phyloP scores from a whole-genome alignment of 441 rosid species.

The Erodium trifolium region DNA sequence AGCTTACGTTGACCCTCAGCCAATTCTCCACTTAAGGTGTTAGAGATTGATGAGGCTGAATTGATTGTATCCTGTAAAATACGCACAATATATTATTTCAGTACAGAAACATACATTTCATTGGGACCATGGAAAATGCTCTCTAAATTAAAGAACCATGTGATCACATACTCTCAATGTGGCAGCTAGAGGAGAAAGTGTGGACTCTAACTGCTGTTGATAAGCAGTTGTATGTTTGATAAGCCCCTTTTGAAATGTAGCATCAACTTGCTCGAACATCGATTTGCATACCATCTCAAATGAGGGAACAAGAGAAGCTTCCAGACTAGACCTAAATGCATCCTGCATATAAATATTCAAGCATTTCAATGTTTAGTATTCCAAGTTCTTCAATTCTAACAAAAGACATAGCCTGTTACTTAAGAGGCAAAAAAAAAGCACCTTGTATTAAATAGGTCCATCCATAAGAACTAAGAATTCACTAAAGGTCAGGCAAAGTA shows the following conservation, averaged over 20 bases:
- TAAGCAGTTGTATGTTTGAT: slow-evolving; percentile 39
- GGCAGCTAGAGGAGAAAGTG: slow-evolving; percentile 51
- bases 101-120: not conserved
- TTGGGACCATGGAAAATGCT: not conserved
- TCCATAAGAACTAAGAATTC: slow-evolving; percentile 1
- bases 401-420: not conserved
- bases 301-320: slow-evolving; percentile 62
- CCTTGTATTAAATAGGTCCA: not conserved
- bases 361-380: slow-evolving; percentile 5
- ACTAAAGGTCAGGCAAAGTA: not conserved
- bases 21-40: slow-evolving; percentile 54
- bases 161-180: slow-evolving; percentile 44
- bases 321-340: slow-evolving; percentile 51
- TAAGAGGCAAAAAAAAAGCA: not conserved
- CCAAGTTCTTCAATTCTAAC: not conserved
- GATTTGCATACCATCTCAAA: slow-evolving; percentile 75
- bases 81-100: not conserved
- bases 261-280: slow-evolving; percentile 67
- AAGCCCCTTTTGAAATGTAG: slow-evolving; percentile 55
- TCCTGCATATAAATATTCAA: slow-evolving; percentile 38
- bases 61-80: slow-evolving; percentile 54
- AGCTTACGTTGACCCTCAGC: slow-evolving; percentile 62
- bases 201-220: slow-evolving; percentile 54
- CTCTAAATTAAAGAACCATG: not conserved
- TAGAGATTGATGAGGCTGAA: slow-evolving; percentile 55